Conservation (phyloP, 192 early-diverging fungal genomes). For the Lunasporangiospora selenospora region DNA sequence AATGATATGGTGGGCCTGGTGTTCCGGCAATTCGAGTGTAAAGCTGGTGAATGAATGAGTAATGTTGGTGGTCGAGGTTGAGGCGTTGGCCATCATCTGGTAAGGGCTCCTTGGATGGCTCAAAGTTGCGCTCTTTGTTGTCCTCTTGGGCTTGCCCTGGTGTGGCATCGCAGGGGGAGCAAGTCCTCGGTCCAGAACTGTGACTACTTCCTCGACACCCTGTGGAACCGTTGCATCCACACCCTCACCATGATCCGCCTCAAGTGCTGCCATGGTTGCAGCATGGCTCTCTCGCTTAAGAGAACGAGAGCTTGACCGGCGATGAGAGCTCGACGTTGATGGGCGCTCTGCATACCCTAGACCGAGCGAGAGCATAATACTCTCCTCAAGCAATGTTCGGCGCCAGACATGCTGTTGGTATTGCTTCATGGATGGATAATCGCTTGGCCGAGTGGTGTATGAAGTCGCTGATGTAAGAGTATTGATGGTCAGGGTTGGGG, state of each 20-base stretch:
- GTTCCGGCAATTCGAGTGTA: slow-evolving; percentile 28
- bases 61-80: slow-evolving; percentile 24
- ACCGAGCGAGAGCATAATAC: slow-evolving; percentile 18
- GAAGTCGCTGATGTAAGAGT: slow-evolving; percentile 3
- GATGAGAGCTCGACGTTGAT: slow-evolving; percentile 21
- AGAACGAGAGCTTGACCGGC: slow-evolving; percentile 2
- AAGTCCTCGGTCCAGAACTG: slow-evolving; percentile 4
- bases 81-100: slow-evolving; percentile 26
- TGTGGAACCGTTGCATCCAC: too few species aligned
- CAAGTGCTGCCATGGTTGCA: background rate
- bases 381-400: slow-evolving; percentile 14
- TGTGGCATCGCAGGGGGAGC: background rate
- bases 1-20: slow-evolving; percentile 30
- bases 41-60: slow-evolving; percentile 37
- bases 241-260: too few species aligned
- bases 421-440: background rate
- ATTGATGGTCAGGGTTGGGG: background rate
- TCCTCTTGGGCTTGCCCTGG: too few species aligned
- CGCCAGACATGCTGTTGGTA: slow-evolving; percentile 15
- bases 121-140: background rate
- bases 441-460: slow-evolving; percentile 9
- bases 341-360: slow-evolving; percentile 2
- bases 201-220: too few species aligned
- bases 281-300: slow-evolving; percentile 7
- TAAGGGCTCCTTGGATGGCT: slow-evolving; percentile 18